Evolutionary conservation across 192 early-diverging fungal species (phyloP), one percentile per base, ranked within the genome.

Genomic region (Backusella australiensis): DNA sequence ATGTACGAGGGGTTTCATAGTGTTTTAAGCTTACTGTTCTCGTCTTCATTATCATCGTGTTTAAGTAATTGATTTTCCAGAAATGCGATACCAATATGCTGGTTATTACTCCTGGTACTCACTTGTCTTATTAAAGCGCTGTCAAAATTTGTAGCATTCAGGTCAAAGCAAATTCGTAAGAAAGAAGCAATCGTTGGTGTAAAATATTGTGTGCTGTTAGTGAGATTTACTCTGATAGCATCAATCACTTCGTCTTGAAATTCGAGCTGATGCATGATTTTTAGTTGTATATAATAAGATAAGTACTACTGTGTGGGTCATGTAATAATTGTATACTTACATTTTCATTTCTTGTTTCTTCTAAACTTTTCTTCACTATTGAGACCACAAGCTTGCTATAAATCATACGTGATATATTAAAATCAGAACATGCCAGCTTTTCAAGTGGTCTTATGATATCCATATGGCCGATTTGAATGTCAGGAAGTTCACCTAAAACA

Each of bases 391-490:
- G 32, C 4, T 70, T 80, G 14, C 82, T 78, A 56, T 85, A 86
- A 1, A 87, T 56, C 66, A 84, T 78, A 26, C 86, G 87, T 29
- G 90, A 83, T 29, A 93, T 86, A 32, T 92, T 89, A 1, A 81
- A 77, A 83, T 94, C 93, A 52, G 78, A 67, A 42, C 81, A 71
- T 4, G 86, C 89, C 9, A 94, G 78, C 0, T 74, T 76, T 75
- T 91, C 88, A 9, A 94, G 80, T 6, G 93, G 93, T n/a, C 79
- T 80, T 17, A 94, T 78, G 11, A 94, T 79, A 29, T 94, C 93
- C 32, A 81, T 84, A 63, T 87, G 73, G 19, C 83, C 72, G 66
- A 94, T 93, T 78, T 93, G 88, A 69, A 94, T 92, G 78, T 94
- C 93, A 1, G 93, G 93, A n/a, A 94, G 81, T 68, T 94, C 93